A percentile compares a stretch with the other conserved stretches of the same genome.
These are phyloP conservation scores for Phytophthora pinifolia DNA, from an alignment of 352 stramenopile genomes.

Conservation along the genomic window DNA sequence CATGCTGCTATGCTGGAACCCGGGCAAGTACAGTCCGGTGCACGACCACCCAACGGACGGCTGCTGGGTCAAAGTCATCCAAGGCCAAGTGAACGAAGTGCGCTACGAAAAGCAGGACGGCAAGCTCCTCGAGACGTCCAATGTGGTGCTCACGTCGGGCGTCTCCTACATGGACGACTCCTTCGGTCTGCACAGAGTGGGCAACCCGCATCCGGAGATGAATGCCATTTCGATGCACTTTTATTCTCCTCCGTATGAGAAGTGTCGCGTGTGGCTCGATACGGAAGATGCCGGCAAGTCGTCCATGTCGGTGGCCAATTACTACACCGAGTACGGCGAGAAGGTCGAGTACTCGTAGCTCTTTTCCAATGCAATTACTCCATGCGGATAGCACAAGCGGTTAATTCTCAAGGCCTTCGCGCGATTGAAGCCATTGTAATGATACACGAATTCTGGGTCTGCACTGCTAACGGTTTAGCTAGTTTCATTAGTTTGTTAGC, in stretches of 20 bases:
- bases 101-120: constrained; percentile 66
- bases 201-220: constrained; percentile 61
- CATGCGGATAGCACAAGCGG: neutral
- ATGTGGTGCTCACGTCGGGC: constrained; percentile 58
- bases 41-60: constrained; percentile 93
- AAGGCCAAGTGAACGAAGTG: constrained; percentile 89
- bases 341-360: constrained; percentile 37
- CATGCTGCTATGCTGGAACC: constrained; percentile 94
- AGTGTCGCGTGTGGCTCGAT: constrained; percentile 90
- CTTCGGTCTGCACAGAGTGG: constrained; percentile 92
- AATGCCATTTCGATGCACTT: constrained; percentile 93
- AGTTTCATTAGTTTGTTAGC: neutral
- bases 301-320: constrained; percentile 74
- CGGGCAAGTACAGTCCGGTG: constrained; percentile 87
- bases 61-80: constrained; percentile 90
- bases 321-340: constrained; percentile 82
- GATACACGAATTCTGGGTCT: constrained; percentile 21
- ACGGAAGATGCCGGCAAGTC: constrained; percentile 53
- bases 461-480: neutral
- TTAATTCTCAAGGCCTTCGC: neutral
- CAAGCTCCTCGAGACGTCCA: constrained; percentile 61
- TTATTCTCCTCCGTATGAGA: constrained; percentile 91
- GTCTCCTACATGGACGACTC: constrained; percentile 92
- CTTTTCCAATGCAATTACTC: neutral
- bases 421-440: neutral